Evolutionary conservation across 2,329 filamentous ascomycete species (phyloP), one percentile per base, ranked within the genome.

Genomic region (Dactylellina leptospora): DNA sequence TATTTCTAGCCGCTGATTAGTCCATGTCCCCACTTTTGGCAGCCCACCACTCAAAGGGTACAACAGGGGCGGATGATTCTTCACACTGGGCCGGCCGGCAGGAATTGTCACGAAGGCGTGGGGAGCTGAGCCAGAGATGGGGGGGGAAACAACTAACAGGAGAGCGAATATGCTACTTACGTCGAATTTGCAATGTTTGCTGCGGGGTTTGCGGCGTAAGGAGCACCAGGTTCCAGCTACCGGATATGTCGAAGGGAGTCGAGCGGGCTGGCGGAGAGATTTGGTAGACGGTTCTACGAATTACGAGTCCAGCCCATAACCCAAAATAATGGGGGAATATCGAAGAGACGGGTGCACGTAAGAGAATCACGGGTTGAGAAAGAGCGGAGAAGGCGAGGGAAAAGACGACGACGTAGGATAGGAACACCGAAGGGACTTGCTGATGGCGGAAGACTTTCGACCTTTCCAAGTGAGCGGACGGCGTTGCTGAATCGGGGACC

Each of bases 261-360:
- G 42, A 44, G 51, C 36, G 22, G 22, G 16, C 4, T 5, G 4
- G 27, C 51, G 40, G 60, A 55, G 42, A 42, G 44, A 47, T 36
- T 8, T 22, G 3, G 4, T 28, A 40, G 9, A 25, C 51, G 30
- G 22, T 48, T 25, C 27, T 28, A 28, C 42, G 45, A 62, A 44
- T 54, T 70, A 70, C 64, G 64, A 70, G 64, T 48, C 64, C 64
- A 70, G 64, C 64, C 50, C 64, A 48, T 69, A 56, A 47, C 16
- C 30, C 47, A 40, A 56, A 56, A 16, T 40, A 40, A 40, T 16
- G 36, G 18, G 18, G 18, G 36, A n/a, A 4, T 11, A 40, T 40
- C 4, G 6, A 40, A 40, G 18, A 9, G 36, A n/a, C n/a, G n/a
- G n/a, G n/a, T n/a, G n/a, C n/a, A n/a, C n/a, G n/a, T n/a, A 40